Percentiles rank a stretch among this genome's conserved stretches.
phyloP scores from a whole-genome alignment of 345 rosid species.

The Camelina neglecta region DNA sequence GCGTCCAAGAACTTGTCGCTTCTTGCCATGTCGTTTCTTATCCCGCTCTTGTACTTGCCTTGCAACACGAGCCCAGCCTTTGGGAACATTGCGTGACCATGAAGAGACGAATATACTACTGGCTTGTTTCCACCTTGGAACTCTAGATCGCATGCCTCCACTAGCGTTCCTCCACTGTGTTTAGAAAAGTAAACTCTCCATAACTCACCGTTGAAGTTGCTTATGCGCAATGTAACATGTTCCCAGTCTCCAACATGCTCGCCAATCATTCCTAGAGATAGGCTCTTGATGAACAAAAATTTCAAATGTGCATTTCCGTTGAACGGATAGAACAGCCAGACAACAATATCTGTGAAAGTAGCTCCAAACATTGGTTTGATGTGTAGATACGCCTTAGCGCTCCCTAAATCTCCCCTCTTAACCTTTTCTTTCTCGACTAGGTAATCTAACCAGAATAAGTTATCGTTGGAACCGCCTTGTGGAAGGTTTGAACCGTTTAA shows the following conservation, averaged over 20 bases:
- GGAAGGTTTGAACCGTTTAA: conserved; percentile 76
- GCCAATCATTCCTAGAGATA: conserved; percentile 61
- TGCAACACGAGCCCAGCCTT: conserved; percentile 72
- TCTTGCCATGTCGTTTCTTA: conserved; percentile 73
- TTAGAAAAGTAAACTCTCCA: conserved; percentile 56
- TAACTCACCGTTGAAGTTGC: conserved; percentile 73
- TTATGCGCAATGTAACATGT: conserved; percentile 71
- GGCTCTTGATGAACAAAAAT: conserved; percentile 49
- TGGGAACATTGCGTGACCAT: conserved; percentile 74
- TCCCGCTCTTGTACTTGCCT: conserved; percentile 56
- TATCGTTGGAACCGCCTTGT: conserved; percentile 69
- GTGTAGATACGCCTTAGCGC: conserved; percentile 60
- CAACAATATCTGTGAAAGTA: conserved; percentile 65
- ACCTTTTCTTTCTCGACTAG: conserved; percentile 57
- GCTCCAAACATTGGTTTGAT: conserved; percentile 75
- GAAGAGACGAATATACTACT: conserved; percentile 61
- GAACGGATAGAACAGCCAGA: conserved; percentile 81
- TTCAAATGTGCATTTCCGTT: conserved; percentile 74
- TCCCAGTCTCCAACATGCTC: conserved; percentile 92
- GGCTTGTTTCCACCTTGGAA: conserved; percentile 52
- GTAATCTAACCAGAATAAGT: conserved; percentile 72
- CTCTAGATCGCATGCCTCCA: conserved; percentile 62
- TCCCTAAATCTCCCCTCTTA: conserved; percentile 61
- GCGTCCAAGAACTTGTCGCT: conserved; percentile 57
- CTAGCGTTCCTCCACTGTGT: conserved; percentile 69